Base-by-base conservation (phyloP, 2,329 filamentous ascomycete species). In the Cladosporium oxysporum region DNA sequence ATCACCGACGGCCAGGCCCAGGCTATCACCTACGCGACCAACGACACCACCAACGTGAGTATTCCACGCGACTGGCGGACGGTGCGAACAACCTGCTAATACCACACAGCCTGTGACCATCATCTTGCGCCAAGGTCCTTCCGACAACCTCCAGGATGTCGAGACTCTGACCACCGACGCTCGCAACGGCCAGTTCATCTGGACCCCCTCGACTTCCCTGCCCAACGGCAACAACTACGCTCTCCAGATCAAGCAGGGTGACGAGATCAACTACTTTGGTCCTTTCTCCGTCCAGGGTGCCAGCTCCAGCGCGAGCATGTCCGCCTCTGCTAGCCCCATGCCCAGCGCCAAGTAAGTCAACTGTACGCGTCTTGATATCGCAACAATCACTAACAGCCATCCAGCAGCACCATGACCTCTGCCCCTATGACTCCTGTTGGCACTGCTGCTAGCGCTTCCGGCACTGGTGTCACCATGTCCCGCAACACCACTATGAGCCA, bases 241-340 rank as follows among this genome's bases (percentile, higher is more conserved):
- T 64, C 82, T 89, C 66, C 77, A 87, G 75, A 87, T 89, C 76
- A 74, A 71, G 16, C 86, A 88, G 73, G 82, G 79, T 66, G 77
- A 76, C 57, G 69, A 78, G 58, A 72, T 79, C 74, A 89, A 89
- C 79, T 88, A 87, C 79, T 84, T 82, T 55, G 83, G 81, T 53
- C 81, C 80, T 33, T 80, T 88, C 74, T 71, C 73, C 35, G 73
- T 86, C 55, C 75, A 77, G 41, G 80, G 80, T 26, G 55, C 55
- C 62, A 50, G 66, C 12, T 61, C 71, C 47, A 23, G 53, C 66
- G 18, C 60, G 11, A 64, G 67, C 74, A 71, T 35, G 66, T 71
- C 55, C 66, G 67, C 35, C 70, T 70, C 35, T 63, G 72, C 59
- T 66, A 73, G 49, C 62, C 55, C 62, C 7, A 41, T 58, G 18